A percentile compares a stretch with the other conserved stretches of the same genome.
Evolutionary conservation across 73 alveolate genomes (phyloP).

Genomic region (Paramecium primaurelia): DNA sequence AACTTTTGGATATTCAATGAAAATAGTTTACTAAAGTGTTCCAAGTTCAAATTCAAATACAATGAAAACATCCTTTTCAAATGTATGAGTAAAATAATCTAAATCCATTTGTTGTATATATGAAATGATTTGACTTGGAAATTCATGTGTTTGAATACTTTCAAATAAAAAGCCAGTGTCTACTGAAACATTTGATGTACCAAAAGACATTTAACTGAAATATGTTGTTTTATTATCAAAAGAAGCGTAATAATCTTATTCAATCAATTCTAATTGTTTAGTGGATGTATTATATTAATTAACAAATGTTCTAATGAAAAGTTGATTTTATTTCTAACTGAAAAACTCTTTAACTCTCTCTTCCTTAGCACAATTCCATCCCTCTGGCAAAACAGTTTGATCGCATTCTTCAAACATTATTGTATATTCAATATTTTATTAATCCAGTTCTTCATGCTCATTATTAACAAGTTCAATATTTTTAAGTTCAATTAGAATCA

Average conservation of each 20-base stretch:
- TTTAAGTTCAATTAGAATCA: background rate
- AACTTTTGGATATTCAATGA: background rate
- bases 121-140: background rate
- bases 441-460: background rate
- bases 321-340: background rate
- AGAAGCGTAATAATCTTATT: background rate
- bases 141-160: background rate
- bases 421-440: background rate
- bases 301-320: background rate
- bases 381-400: background rate
- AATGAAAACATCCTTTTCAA: background rate
- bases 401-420: background rate
- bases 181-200: background rate
- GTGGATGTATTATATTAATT: background rate
- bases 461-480: background rate
- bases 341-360: background rate
- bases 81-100: background rate
- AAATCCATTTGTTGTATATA: background rate
- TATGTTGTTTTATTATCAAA: conserved; percentile 24
- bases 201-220: background rate
- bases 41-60: background rate
- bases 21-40: background rate
- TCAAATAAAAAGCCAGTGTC: conserved; percentile 10
- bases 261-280: background rate
- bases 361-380: background rate